Percentiles rank a stretch among this genome's conserved stretches.
Evolutionary conservation across 208 protist genomes (phyloP).

Genomic region (Wallacemonas sp.): DNA sequence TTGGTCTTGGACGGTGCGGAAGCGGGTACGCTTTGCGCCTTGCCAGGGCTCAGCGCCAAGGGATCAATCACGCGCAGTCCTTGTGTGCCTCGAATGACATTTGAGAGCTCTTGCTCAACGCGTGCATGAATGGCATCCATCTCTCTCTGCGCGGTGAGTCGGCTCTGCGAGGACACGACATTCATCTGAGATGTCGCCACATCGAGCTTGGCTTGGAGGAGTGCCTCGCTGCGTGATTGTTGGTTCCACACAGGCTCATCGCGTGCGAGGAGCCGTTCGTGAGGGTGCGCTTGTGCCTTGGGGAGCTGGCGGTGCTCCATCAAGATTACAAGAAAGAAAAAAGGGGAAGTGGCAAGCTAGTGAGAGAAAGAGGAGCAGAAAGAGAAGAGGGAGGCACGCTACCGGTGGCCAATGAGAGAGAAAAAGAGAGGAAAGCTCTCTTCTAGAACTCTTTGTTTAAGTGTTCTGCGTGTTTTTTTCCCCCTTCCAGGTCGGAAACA

Average conservation of each 20-base stretch:
- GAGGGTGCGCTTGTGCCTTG: conserved; percentile 16
- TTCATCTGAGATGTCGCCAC: conserved; percentile 1
- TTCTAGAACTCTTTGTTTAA: too few species aligned
- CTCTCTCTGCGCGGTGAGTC: conserved; percentile 7
- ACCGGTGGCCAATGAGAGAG: neutral
- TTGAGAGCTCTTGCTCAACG: neutral
- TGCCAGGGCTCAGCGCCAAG: neutral
- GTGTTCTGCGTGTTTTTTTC: too few species aligned
- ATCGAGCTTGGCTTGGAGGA: conserved; percentile 37
- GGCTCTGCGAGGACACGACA: neutral
- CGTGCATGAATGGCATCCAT: neutral
- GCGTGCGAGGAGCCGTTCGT: conserved; percentile 36
- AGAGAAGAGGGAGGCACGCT: neutral
- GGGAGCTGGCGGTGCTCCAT: conserved; percentile 23
- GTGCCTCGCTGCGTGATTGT: conserved; percentile 28
- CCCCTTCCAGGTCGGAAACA: too few species aligned
- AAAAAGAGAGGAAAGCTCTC: neutral
- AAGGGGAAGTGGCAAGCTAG: neutral
- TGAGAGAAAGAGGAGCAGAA: neutral
- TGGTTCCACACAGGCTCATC: conserved; percentile 43
- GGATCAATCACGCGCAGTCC: conserved; percentile 11
- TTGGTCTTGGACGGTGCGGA: neutral
- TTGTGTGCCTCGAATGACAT: neutral
- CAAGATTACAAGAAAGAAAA: neutral
- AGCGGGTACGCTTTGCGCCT: too few species aligned